These are phyloP conservation scores for Adansonia grandidieri DNA, from an alignment of 441 rosid species.

Conservation along the genomic window DNA sequence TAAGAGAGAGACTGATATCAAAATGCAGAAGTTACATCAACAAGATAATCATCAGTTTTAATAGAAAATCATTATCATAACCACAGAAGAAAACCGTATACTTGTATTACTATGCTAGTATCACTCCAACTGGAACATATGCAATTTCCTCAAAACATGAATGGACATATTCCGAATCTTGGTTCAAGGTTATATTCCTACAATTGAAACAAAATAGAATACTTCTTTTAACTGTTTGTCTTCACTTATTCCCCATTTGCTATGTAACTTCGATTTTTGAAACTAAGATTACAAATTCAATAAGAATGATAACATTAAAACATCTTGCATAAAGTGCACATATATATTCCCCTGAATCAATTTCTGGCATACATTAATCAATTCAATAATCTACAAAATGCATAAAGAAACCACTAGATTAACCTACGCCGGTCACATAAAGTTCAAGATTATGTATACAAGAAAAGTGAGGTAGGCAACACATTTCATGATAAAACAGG, in stretches of 20 bases:
- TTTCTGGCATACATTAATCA: background rate
- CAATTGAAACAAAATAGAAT: background rate
- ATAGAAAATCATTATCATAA: background rate
- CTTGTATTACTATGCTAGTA: background rate
- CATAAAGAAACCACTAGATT: background rate
- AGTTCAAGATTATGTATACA: background rate
- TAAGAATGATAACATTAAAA: background rate
- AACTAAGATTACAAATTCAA: conserved; percentile 4
- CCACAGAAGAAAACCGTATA: background rate
- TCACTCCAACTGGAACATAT: background rate
- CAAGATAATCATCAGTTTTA: background rate
- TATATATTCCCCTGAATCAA: background rate
- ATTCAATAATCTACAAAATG: background rate
- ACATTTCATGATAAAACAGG: background rate
- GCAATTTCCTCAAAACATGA: background rate
- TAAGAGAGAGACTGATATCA: background rate
- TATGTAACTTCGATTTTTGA: background rate
- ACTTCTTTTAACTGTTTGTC: background rate
- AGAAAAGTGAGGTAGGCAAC: background rate
- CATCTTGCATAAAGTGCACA: background rate
- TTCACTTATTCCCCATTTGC: background rate
- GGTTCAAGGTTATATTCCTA: background rate
- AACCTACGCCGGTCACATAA: background rate
- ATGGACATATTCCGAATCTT: background rate
- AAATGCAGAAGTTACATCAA: background rate